A percentile compares a stretch with the other conserved stretches of the same genome.
phyloP scores from a whole-genome alignment of 1,284 basidiomycete genomes.

The Quambalaria eucalypti region DNA sequence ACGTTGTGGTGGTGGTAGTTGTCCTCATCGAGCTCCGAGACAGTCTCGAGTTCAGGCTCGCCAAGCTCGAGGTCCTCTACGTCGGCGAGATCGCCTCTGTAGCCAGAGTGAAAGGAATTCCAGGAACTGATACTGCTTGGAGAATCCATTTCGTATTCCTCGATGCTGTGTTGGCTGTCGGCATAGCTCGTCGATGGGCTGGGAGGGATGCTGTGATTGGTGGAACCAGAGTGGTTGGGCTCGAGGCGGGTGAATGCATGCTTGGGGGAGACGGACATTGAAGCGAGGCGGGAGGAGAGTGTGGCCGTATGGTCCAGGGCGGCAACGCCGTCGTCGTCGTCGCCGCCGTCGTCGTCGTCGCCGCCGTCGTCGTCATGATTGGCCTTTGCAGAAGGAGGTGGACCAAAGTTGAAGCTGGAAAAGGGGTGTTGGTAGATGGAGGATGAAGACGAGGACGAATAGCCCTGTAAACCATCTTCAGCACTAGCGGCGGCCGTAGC shows the following conservation, averaged over 20 bases:
- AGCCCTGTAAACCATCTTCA: neutral
- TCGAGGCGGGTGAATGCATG: neutral
- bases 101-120: constrained; percentile 18
- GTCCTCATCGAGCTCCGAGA: constrained; percentile 38
- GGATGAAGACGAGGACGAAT: neutral
- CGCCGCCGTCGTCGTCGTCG: neutral
- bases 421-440: constrained; percentile 1
- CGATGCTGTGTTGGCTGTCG: constrained; percentile 4
- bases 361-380: neutral
- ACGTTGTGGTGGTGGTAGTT: constrained; percentile 16
- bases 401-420: constrained; percentile 1
- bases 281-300: neutral
- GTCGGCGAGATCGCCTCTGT: constrained; percentile 38
- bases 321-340: no score
- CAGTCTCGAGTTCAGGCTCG: constrained; percentile 38
- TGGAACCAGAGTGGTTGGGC: neutral
- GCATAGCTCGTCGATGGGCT: constrained; percentile 1
- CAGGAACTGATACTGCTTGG: constrained; percentile 36
- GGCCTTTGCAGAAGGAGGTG: no score
- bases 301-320: neutral
- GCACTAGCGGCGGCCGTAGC: neutral
- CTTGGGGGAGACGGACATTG: neutral
- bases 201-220: neutral
- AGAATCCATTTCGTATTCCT: constrained; percentile 17
- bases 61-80: constrained; percentile 39